Evolutionary conservation across 1,139 yeast genomes (phyloP).

Genomic region (Kazachstania sp.): DNA sequence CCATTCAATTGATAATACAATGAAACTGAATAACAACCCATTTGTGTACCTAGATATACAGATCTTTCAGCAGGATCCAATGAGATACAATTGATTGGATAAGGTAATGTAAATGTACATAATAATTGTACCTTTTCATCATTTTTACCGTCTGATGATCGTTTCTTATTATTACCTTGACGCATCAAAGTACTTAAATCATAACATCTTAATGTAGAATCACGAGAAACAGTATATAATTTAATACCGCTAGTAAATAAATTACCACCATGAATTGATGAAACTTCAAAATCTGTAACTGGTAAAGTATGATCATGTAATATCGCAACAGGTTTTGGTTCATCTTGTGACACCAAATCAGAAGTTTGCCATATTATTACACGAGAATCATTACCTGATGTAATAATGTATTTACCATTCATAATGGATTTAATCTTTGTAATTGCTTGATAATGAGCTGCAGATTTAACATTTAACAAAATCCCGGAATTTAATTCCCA

Average conservation of each 20-base stretch:
- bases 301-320: conserved; percentile 73
- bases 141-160: conserved; percentile 4
- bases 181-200: conserved; percentile 31
- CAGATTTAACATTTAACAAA: conserved; percentile 58
- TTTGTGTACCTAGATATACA: conserved; percentile 57
- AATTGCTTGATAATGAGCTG: conserved; percentile 74
- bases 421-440: conserved; percentile 48
- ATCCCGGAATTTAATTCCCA: conserved; percentile 86
- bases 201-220: conserved; percentile 66
- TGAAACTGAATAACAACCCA: conserved; percentile 39
- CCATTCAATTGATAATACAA: conserved; percentile 19
- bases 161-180: conserved; percentile 5
- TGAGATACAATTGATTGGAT: conserved; percentile 49
- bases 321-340: conserved; percentile 39
- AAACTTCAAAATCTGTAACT: conserved; percentile 48
- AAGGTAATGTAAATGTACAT: conserved; percentile 63
- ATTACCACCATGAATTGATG: conserved; percentile 21
- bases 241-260: conserved; percentile 45
- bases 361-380: conserved; percentile 63
- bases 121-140: conserved; percentile 32
- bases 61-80: conserved; percentile 80
- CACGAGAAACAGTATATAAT: conserved; percentile 63
- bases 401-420: conserved; percentile 61
- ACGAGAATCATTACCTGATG: conserved; percentile 77
- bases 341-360: conserved; percentile 42